phyloP scores from a whole-genome alignment of 2,329 filamentous ascomycete species.

The Aspergillus intermedius region DNA sequence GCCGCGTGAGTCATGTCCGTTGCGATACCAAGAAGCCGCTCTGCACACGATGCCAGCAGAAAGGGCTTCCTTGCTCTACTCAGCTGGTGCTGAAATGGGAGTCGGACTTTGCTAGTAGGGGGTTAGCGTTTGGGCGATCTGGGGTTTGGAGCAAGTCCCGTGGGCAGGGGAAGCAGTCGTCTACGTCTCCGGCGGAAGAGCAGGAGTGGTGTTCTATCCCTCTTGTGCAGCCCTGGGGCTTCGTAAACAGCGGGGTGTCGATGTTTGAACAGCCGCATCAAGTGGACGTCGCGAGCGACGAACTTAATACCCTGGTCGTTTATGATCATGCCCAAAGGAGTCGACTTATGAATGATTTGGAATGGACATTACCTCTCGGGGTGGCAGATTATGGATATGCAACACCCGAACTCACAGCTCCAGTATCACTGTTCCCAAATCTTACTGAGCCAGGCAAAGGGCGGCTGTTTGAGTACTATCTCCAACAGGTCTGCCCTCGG shows the following conservation, averaged over 20 bases:
- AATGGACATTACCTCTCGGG: constrained; percentile 2
- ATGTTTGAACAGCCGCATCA: constrained; percentile 22
- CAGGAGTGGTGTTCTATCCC: constrained; percentile 25
- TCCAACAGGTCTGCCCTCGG: constrained; percentile 35
- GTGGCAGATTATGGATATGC: background rate
- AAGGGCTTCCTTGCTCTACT: constrained; percentile 30
- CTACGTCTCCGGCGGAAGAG: constrained; percentile 13
- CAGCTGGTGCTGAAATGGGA: constrained; percentile 34
- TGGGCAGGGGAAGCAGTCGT: constrained; percentile 13
- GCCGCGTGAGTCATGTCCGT: constrained; percentile 35
- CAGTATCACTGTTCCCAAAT: constrained; percentile 24
- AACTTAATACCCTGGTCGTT: constrained; percentile 11
- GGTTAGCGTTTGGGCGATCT: constrained; percentile 38
- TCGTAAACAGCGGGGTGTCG: constrained; percentile 25
- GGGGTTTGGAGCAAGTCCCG: constrained; percentile 36
- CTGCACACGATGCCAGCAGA: constrained; percentile 32
- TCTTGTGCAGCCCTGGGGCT: constrained; percentile 23
- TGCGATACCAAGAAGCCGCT: constrained; percentile 35
- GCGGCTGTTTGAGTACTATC: constrained; percentile 35
- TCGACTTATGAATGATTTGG: background rate
- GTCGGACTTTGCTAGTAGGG: constrained; percentile 35
- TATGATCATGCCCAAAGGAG: constrained; percentile 1
- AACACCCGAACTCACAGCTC: constrained; percentile 6
- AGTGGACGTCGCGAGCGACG: constrained; percentile 21
- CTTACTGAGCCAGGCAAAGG: constrained; percentile 22